Evolutionary conservation across 345 rosid species (phyloP).

Genomic region (Salix brachista): DNA sequence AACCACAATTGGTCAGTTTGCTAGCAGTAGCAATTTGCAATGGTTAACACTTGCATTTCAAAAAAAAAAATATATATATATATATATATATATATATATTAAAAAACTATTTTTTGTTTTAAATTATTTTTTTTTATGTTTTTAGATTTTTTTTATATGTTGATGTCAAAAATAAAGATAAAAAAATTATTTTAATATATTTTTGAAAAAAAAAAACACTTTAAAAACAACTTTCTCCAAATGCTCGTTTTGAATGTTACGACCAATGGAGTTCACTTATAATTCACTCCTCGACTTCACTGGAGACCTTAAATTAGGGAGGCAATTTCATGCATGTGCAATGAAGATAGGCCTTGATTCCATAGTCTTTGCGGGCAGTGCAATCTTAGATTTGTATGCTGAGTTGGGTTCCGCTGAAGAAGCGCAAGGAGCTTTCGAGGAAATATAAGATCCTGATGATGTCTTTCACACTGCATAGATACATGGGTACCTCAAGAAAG

Average conservation of each 20-base stretch:
- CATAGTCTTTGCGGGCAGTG: constrained; percentile 69
- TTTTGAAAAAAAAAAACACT: constrained; percentile 33
- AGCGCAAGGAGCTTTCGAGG: constrained; percentile 54
- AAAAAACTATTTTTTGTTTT: too few relatives aligned
- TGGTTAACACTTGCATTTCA: too few relatives aligned
- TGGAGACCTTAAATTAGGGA: constrained; percentile 44
- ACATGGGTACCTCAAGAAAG: constrained; percentile 58
- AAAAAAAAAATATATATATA: too few relatives aligned
- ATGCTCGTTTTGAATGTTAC: constrained; percentile 45
- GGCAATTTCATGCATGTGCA: constrained; percentile 60
- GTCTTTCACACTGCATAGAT: constrained; percentile 63
- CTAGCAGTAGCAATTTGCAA: too few relatives aligned
- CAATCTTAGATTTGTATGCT: constrained; percentile 53
- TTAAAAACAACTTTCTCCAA: constrained; percentile 28
- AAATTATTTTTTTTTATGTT: too few relatives aligned
- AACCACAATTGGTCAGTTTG: too few relatives aligned
- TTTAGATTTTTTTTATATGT: too few relatives aligned
- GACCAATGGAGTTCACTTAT: constrained; percentile 74
- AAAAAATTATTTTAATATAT: too few relatives aligned
- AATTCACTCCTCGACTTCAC: constrained; percentile 44
- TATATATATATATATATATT: too few relatives aligned
- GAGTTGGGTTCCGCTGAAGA: constrained; percentile 52
- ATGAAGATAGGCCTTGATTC: constrained; percentile 56
- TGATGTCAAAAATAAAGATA: too few relatives aligned
- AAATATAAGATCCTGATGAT: constrained; percentile 56